phyloP scores from a whole-genome alignment of 768 basidiomycete species.

The Xerocomellus amylosporus region DNA sequence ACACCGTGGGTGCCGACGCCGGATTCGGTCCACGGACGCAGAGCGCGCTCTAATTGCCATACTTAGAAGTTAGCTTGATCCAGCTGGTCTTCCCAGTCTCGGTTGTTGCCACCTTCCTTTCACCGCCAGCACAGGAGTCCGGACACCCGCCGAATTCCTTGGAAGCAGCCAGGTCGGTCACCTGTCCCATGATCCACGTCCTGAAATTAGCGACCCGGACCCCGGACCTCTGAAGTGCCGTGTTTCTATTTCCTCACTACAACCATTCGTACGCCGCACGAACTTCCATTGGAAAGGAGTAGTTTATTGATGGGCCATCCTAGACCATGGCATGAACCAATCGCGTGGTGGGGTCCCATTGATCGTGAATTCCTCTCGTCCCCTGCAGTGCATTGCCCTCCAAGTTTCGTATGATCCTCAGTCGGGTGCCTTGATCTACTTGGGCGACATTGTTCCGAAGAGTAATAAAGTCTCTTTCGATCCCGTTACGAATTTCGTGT shows the following conservation, averaged over 20 bases:
- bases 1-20: constrained; percentile 11
- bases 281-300: neutral
- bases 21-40: neutral
- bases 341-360: constrained; percentile 27
- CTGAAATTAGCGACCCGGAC: neutral
- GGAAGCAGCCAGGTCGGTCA: constrained; percentile 17
- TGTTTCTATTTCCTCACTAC: constrained; percentile 53
- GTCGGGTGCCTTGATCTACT: constrained; percentile 71
- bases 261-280: constrained; percentile 43
- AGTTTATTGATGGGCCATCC: neutral
- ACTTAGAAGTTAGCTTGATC: too few relatives aligned
- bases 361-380: neutral
- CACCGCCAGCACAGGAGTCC: constrained; percentile 30
- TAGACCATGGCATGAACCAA: constrained; percentile 76
- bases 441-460: constrained; percentile 82
- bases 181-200: neutral
- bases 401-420: constrained; percentile 56
- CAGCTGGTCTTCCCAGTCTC: constrained; percentile 30
- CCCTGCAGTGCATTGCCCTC: constrained; percentile 55
- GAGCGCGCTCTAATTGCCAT: neutral
- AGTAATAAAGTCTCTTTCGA: constrained; percentile 53
- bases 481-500: constrained; percentile 62
- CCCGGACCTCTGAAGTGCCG: neutral
- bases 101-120: constrained; percentile 43
- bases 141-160: neutral